A percentile compares a stretch with the other conserved stretches of the same genome.
Conservation (phyloP, 129 eudicot genomes). For the Tanacetum coccineum region DNA sequence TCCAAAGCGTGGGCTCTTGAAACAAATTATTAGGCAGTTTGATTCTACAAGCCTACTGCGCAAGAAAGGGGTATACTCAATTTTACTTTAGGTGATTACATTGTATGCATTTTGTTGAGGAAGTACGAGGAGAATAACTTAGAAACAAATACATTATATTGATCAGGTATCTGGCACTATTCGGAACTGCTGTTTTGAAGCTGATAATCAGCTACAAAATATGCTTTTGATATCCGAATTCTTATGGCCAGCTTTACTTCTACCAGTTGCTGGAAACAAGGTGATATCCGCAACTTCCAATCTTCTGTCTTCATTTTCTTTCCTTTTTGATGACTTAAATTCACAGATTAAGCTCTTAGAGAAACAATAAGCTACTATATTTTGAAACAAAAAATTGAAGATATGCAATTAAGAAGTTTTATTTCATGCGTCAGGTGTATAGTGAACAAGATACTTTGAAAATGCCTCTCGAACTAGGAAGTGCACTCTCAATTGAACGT, state of each 20-base stretch:
- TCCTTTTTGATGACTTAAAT: background rate
- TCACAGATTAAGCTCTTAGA: background rate
- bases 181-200: constrained; percentile 98
- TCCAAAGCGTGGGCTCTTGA: constrained; percentile 80
- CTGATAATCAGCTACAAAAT: constrained; percentile 82
- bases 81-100: background rate
- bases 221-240: constrained; percentile 85
- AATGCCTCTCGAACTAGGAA: constrained; percentile 92
- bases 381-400: too few species aligned
- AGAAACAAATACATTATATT: too few species aligned
- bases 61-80: constrained; percentile 75
- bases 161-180: constrained; percentile 82
- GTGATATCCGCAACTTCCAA: constrained; percentile 26
- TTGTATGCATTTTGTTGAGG: background rate
- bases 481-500: constrained; percentile 90
- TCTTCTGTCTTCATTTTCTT: constrained; percentile 1
- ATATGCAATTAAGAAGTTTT: background rate
- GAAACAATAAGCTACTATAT: background rate
- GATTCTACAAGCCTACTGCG: constrained; percentile 79
- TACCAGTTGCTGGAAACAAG: constrained; percentile 97
- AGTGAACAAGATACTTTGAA: constrained; percentile 78
- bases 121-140: too few species aligned
- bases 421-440: constrained; percentile 48
- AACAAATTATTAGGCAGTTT: constrained; percentile 82
- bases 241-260: constrained; percentile 94